Conservation (phyloP, 306 rosid species). For the Lupinus albus region DNA sequence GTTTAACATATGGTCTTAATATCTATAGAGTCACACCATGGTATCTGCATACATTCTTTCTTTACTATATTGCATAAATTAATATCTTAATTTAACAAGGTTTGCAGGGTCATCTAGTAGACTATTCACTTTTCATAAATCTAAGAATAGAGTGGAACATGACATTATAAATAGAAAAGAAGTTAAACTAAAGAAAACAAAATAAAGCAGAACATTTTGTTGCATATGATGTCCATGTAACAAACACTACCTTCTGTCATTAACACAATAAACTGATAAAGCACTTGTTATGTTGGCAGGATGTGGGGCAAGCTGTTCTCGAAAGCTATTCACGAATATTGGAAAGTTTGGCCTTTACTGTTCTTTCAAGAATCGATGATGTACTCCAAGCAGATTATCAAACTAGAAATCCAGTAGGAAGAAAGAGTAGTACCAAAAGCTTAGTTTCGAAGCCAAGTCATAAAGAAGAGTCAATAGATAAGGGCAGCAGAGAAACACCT, state of each 20-base stretch:
- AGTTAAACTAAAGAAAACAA: too few species aligned
- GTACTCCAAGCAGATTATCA: constrained; percentile 79
- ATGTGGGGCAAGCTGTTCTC: constrained; percentile 91
- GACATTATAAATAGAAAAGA: too few species aligned
- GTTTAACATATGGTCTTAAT: background rate
- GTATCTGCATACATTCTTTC: background rate
- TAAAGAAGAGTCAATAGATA: constrained; percentile 45
- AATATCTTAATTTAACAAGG: too few species aligned
- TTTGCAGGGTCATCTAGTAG: background rate
- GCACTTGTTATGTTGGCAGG: constrained; percentile 53
- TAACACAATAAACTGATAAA: constrained; percentile 11
- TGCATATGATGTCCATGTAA: too few species aligned
- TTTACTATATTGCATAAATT: constrained; percentile 1
- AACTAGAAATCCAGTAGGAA: constrained; percentile 53
- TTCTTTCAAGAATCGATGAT: constrained; percentile 90
- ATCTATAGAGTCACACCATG: background rate
- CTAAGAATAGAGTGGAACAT: too few species aligned
- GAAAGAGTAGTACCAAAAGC: constrained; percentile 32
- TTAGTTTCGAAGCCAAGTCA: constrained; percentile 43
- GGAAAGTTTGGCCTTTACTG: constrained; percentile 96
- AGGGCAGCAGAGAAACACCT: constrained; percentile 41
- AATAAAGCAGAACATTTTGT: too few species aligned
- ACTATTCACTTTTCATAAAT: background rate
- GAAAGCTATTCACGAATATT: constrained; percentile 96
- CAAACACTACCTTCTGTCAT: background rate